phyloP scores from a whole-genome alignment of 164 flowering plant genomes.

The Magnolia kwangsiensis region DNA sequence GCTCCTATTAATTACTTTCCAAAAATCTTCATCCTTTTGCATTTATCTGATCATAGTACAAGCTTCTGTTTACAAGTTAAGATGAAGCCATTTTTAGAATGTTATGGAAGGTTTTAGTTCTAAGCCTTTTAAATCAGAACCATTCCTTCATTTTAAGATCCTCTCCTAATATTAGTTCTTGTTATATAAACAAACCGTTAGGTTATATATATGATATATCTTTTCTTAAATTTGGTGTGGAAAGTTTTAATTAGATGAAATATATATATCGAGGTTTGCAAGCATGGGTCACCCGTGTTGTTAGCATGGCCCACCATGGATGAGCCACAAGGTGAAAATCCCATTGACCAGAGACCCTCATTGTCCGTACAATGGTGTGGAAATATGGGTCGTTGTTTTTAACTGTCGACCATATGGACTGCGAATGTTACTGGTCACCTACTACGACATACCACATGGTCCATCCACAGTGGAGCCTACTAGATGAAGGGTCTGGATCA shows the following conservation, averaged over 20 bases:
- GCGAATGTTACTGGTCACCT: too few relatives aligned
- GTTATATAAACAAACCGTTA: background rate
- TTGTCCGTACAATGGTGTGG: background rate
- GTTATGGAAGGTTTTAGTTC: background rate
- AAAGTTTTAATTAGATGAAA: background rate
- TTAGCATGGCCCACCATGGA: background rate
- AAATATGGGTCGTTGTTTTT: too few relatives aligned
- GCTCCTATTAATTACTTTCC: background rate
- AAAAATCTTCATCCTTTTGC: background rate
- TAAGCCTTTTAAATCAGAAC: background rate
- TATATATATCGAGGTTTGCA: background rate
- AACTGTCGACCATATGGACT: too few relatives aligned
- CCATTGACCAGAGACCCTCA: background rate
- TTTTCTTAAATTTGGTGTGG: background rate
- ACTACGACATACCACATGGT: too few relatives aligned
- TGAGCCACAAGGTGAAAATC: background rate
- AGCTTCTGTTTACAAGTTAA: background rate
- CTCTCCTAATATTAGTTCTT: background rate
- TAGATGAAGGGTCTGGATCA: too few relatives aligned
- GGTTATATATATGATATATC: background rate
- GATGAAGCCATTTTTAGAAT: background rate
- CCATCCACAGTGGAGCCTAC: too few relatives aligned
- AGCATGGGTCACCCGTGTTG: background rate
- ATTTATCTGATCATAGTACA: background rate
- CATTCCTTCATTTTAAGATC: background rate